phyloP scores from a whole-genome alignment of 2,329 filamentous ascomycete genomes.

The Epicoccum nigrum region DNA sequence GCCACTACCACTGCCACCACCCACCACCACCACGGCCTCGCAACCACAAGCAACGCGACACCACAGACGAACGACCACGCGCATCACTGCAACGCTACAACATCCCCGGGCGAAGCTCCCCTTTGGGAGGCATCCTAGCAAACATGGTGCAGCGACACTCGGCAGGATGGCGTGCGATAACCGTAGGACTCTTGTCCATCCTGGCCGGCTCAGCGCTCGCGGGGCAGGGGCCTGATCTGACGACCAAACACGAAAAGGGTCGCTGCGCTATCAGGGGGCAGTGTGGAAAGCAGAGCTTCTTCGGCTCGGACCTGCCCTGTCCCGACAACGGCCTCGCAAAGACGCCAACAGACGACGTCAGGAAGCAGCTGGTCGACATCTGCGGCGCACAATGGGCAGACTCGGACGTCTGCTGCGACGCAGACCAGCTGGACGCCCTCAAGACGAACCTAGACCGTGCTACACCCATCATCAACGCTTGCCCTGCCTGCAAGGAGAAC shows the following conservation, averaged over 20 bases:
- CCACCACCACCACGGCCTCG: background rate
- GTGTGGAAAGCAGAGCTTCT: conserved; percentile 89
- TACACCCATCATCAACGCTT: conserved; percentile 87
- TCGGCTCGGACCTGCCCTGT: conserved; percentile 88
- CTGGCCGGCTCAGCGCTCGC: conserved; percentile 37
- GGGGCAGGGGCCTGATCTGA: conserved; percentile 41
- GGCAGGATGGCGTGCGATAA: conserved; percentile 30
- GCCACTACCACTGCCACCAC: background rate
- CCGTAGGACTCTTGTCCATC: conserved; percentile 38
- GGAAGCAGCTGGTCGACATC: conserved; percentile 79
- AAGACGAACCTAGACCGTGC: conserved; percentile 85
- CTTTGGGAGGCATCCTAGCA: background rate
- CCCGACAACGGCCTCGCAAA: conserved; percentile 85
- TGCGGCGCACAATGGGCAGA: conserved; percentile 88
- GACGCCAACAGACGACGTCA: conserved; percentile 72
- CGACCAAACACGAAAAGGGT: conserved; percentile 76
- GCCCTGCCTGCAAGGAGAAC: conserved; percentile 96
- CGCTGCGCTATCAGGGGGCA: conserved; percentile 89
- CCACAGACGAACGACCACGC: background rate
- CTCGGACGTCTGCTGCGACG: conserved; percentile 82
- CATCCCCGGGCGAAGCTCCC: background rate
- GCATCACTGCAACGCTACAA: background rate
- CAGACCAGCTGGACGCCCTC: conserved; percentile 80
- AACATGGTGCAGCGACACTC: conserved; percentile 32
- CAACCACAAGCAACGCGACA: background rate